Base-by-base conservation (phyloP, 139 green algal species). In the Chlorella vulgaris region DNA sequence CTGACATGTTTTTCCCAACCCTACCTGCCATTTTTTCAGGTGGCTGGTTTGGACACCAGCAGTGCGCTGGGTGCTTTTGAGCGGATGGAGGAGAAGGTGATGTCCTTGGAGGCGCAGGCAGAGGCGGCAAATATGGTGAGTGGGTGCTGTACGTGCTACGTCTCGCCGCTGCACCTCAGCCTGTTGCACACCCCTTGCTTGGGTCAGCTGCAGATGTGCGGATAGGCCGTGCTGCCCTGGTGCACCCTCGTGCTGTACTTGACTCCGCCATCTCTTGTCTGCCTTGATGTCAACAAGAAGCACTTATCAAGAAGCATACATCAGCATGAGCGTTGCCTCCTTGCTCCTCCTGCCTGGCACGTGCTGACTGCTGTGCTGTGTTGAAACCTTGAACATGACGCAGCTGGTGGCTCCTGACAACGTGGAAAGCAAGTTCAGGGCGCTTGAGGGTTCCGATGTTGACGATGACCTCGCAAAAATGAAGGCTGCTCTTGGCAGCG, bases 11-110 rank as follows among this genome's bases (percentile, higher is more conserved):
- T n/a, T 82, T 38, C 24, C 21, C 21, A 21, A 31, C 58, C 58
- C 15, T 29, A 13, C n/a, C n/a, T 43, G 69, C 61, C 33, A 81
- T 18, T 83, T 47, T 77, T 87, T 63, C 91, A 93, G 84, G 83
- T 95, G 29, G 82, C 82, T 21, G 86, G 87, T 24, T 86, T 99
- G 38, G 93, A 92, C 89, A 98, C 94, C 62, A 95, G 86, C 89
- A 98, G 88, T 82, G 87, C 94, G 0, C 80, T 98, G 21, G 91
- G 91, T 10, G 96, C 97, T 2, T 99, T 99, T 85, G 96, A 99
- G 74, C 94, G 93, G 75, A 99, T 99, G 97, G 97, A 99, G 89
- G 96, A 99, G 88, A 99, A 99, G 90, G 94, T 99, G 29, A 89
- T 99, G 82, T 74, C 88, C 22, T 88, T 98, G 93, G 96, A 99